phyloP scores from a whole-genome alignment of 257 asterid species.

The Jacaranda mimosifolia region DNA sequence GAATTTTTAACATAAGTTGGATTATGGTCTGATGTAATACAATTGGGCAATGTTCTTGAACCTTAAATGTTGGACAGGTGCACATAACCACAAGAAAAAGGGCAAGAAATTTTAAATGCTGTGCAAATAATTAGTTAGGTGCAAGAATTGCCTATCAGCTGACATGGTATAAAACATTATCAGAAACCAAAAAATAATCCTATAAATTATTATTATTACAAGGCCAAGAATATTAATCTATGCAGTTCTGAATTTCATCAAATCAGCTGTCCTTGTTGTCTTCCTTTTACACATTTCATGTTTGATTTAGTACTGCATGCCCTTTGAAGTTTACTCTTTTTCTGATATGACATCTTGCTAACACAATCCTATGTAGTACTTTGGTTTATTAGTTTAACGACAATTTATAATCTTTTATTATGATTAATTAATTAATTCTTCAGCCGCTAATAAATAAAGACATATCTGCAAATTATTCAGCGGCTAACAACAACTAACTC shows the following conservation, averaged over 20 bases:
- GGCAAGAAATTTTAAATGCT: neutral
- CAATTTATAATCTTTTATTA: no score
- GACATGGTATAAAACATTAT: no score
- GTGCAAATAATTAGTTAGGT: constrained; percentile 16
- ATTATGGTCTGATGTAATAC: constrained; percentile 26
- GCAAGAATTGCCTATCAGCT: no score
- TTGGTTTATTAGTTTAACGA: no score
- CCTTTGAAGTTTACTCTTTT: neutral
- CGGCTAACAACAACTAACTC: no score
- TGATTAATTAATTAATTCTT: no score
- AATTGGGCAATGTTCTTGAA: neutral
- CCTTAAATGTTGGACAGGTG: constrained; percentile 2
- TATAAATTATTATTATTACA: no score
- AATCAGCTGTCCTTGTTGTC: neutral
- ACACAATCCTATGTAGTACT: neutral
- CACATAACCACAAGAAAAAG: neutral
- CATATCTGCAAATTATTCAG: no score
- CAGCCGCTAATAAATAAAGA: no score
- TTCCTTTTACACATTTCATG: neutral
- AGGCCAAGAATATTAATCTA: no score
- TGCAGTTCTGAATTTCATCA: neutral
- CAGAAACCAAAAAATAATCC: no score
- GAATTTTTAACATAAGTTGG: neutral
- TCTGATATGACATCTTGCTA: neutral
- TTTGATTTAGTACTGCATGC: neutral